Evolutionary conservation across 106 monocot species (phyloP).

Genomic region (Apostasia shenzhenica): DNA sequence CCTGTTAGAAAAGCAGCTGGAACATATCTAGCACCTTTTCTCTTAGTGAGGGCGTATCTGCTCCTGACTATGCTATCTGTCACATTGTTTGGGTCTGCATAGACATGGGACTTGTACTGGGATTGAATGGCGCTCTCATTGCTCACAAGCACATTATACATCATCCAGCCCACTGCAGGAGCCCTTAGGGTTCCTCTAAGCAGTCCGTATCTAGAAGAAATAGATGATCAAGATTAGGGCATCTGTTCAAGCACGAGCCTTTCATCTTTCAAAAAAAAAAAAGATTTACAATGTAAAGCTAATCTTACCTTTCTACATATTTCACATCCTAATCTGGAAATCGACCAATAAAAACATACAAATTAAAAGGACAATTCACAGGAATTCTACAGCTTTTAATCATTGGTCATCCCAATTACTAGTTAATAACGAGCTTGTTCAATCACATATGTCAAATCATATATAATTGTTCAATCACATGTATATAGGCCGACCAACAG

Average conservation of each 20-base stretch:
- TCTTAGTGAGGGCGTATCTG: slow-evolving; percentile 71
- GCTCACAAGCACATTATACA: slow-evolving; percentile 96
- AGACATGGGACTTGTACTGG: slow-evolving; percentile 95
- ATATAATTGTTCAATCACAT: no score
- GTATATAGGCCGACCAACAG: no score
- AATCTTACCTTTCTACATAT: not conserved
- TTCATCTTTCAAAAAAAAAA: no score
- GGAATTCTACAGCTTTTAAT: no score
- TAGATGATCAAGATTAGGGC: not conserved
- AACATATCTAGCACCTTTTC: slow-evolving; percentile 80
- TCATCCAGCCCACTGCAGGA: slow-evolving; percentile 90
- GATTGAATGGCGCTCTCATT: slow-evolving; percentile 86
- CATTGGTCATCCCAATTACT: no score
- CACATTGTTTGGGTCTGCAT: slow-evolving; percentile 80
- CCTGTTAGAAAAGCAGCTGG: slow-evolving; percentile 97
- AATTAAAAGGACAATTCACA: no score
- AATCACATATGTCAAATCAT: no score
- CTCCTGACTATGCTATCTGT: slow-evolving; percentile 58
- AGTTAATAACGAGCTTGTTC: no score
- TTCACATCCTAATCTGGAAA: no score
- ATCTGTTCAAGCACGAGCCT: no score
- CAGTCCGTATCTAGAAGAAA: slow-evolving; percentile 65
- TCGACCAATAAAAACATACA: no score
- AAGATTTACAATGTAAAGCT: no score
- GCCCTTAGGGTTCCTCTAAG: slow-evolving; percentile 81